Base-by-base conservation (phyloP, 305 asterid genomes). In the Fraxinus baroniana region DNA sequence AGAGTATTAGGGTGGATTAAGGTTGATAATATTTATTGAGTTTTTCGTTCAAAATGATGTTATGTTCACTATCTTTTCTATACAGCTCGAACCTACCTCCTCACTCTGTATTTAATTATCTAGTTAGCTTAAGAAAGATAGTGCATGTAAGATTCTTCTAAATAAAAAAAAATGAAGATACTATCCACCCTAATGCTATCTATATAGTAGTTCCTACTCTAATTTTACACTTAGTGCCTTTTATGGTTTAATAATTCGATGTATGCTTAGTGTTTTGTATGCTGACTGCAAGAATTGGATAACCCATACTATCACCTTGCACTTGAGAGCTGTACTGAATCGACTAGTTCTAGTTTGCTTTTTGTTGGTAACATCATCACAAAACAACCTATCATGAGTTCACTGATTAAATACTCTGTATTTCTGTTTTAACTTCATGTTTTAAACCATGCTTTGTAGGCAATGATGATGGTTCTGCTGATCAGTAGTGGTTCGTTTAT, bases 401-500 rank as follows among this genome's bases (percentile, higher is more conserved):
- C 74, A 20, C 15, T 33, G 22, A 20, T 83, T 22, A 68, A 52
- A 78, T 12, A 41, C 76, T 36, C 57, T 62, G 20, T 76, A 78
- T 81, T 60, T 39, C 32, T 77, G 28, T 36, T 77, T 73, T 60
- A 78, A 9, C 26, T 37, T 72, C 35, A 28, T 10, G 3, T 7
- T 46, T 68, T 41, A 28, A 66, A 18, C 66, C 62, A 15, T 57
- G 72, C 30, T 37, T 1, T 86, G 78, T 86, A 95, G 99, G 92
- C 85, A 70, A 83, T 94, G 75, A 94, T 93, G 91, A 2, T 92
- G 84, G 93, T 87, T 39, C 87, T 91, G 90, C 90, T 94, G 83
- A 66, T 94, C 62, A 52, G 91, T 78, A 93, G 99, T 80, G 97
- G 99, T 82, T 93, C 98, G 0, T 90, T 93, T 78, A 90, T 95